Percentiles rank a stretch among this genome's conserved stretches.
phyloP scores from a whole-genome alignment of 2,329 filamentous ascomycete species.

The Alternaria longipes region DNA sequence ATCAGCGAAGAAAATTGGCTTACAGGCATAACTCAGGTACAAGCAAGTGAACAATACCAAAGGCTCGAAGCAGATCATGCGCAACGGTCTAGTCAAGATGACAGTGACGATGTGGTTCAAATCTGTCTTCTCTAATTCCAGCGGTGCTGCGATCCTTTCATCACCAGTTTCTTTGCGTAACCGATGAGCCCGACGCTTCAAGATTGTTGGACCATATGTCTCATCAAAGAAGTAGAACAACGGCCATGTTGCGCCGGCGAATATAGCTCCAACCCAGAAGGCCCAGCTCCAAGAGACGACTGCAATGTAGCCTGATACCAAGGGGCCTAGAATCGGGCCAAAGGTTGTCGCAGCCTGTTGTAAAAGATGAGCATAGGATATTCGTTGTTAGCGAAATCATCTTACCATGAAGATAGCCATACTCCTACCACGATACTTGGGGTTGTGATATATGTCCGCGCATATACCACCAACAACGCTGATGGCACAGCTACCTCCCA shows the following conservation, averaged over 20 bases:
- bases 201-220: conserved; percentile 57
- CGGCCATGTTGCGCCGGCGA: conserved; percentile 69
- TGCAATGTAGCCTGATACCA: conserved; percentile 70
- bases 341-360: conserved; percentile 69
- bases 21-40: conserved; percentile 70
- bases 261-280: conserved; percentile 75
- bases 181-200: conserved; percentile 63
- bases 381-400: neutral
- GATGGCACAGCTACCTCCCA: conserved; percentile 61
- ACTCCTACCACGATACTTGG: conserved; percentile 48
- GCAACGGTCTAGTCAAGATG: conserved; percentile 75
- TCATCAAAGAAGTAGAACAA: conserved; percentile 68
- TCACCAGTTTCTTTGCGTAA: conserved; percentile 66
- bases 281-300: conserved; percentile 73
- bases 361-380: neutral
- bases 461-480: conserved; percentile 69
- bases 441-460: conserved; percentile 71
- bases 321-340: conserved; percentile 72
- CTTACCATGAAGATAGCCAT: conserved; percentile 46
- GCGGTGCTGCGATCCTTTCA: conserved; percentile 64
- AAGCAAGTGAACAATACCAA: conserved; percentile 78
- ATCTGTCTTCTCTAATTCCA: conserved; percentile 69
- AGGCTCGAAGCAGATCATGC: conserved; percentile 78
- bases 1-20: conserved; percentile 15
- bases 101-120: conserved; percentile 70